A percentile compares a stretch with the other conserved stretches of the same genome.
Conservation (phyloP, 331 rosid species). For the Malus hybrid region DNA sequence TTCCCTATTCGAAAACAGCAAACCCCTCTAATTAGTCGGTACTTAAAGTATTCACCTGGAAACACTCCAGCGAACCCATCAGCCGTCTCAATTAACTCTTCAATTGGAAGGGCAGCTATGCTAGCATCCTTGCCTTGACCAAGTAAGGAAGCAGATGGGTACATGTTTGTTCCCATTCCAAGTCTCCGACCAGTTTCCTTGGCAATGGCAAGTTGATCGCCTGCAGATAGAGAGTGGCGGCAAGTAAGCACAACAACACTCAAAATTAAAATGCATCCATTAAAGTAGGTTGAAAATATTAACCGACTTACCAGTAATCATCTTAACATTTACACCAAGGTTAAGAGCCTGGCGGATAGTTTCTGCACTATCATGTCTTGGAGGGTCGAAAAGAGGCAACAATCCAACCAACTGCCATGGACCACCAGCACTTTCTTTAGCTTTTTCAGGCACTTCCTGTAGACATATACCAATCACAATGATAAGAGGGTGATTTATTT, state of each 20-base stretch:
- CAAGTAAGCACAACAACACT: slow-evolving; percentile 1
- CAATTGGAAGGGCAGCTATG: slow-evolving; percentile 84
- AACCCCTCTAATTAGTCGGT: neutral
- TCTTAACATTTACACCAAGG: slow-evolving; percentile 96
- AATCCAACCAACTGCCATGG: slow-evolving; percentile 95
- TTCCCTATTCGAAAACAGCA: neutral
- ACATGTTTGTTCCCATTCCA: slow-evolving; percentile 99
- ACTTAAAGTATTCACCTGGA: slow-evolving; percentile 52
- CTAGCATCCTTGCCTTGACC: slow-evolving; percentile 86
- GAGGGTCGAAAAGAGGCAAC: slow-evolving; percentile 91
- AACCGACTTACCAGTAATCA: slow-evolving; percentile 80
- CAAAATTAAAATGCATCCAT: neutral
- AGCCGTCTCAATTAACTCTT: slow-evolving; percentile 93
- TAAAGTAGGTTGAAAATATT: neutral
- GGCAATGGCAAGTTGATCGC: slow-evolving; percentile 98
- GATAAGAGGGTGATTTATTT: neutral
- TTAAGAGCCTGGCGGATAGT: slow-evolving; percentile 90
- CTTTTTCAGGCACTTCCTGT: slow-evolving; percentile 82
- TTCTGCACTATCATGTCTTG: slow-evolving; percentile 97
- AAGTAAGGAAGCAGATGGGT: slow-evolving; percentile 87
- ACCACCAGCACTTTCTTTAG: slow-evolving; percentile 62
- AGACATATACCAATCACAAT: slow-evolving; percentile 10
- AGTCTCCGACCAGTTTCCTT: slow-evolving; percentile 96
- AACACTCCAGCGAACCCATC: slow-evolving; percentile 99
- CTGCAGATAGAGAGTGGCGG: slow-evolving; percentile 19